These are phyloP conservation scores for Apiospora malaysiana DNA, from an alignment of 2,329 filamentous ascomycete species.

Conservation along the genomic window DNA sequence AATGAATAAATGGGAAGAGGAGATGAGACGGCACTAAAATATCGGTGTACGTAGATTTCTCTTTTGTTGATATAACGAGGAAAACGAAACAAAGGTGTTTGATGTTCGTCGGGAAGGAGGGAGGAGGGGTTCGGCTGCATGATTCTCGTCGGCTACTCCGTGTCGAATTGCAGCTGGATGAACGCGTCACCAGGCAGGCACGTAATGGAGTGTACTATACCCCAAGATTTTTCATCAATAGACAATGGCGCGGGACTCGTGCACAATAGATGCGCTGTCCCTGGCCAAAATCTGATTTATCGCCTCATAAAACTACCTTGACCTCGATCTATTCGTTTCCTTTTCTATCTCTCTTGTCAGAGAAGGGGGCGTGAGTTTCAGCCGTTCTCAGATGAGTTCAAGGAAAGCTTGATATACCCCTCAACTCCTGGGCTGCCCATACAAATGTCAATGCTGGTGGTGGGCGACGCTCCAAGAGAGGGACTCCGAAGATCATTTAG, in stretches of 20 bases:
- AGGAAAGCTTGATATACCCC: no score
- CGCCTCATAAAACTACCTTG: background rate
- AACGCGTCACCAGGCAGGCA: background rate
- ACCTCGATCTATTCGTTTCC: background rate
- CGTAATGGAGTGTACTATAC: constrained; percentile 8
- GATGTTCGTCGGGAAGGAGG: background rate
- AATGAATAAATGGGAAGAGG: background rate
- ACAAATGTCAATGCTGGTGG: no score
- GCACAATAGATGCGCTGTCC: background rate
- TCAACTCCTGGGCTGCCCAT: no score
- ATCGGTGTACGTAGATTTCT: background rate
- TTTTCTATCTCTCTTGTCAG: background rate
- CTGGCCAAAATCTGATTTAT: background rate
- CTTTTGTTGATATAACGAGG: constrained; percentile 1
- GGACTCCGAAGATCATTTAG: no score
- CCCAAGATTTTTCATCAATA: constrained; percentile 13
- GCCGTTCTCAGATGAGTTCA: background rate
- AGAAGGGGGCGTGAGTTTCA: background rate
- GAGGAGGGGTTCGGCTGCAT: background rate
- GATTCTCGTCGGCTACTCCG: background rate
- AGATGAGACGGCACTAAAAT: background rate
- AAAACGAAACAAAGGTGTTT: background rate
- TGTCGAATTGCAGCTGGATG: background rate
- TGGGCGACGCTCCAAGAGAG: no score
- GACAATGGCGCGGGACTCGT: background rate